Conservation (phyloP, 495 filamentous ascomycete species). For the Aspergillus homomorphus region DNA sequence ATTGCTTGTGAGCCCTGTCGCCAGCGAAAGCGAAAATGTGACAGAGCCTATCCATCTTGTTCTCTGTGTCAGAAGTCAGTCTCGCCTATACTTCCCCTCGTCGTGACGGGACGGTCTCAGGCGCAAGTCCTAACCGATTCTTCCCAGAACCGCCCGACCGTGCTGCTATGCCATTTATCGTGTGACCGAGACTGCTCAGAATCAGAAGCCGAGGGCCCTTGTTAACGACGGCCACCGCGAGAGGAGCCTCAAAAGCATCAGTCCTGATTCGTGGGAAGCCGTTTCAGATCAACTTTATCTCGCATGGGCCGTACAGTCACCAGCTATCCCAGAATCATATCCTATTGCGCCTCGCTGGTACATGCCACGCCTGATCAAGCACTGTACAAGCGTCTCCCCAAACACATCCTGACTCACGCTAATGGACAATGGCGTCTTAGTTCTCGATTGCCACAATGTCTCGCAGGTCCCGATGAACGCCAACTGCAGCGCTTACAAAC, state of each 20-base stretch:
- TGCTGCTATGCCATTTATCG: slow-evolving; percentile 6
- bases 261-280: background rate
- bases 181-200: background rate
- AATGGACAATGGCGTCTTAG: background rate
- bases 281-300: background rate
- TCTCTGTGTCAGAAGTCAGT: slow-evolving; percentile 6
- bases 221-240: too few relatives aligned
- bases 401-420: background rate
- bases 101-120: too few relatives aligned
- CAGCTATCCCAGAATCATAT: background rate
- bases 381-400: background rate
- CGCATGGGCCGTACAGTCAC: background rate
- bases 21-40: slow-evolving; percentile 6
- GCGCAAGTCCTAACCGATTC: background rate
- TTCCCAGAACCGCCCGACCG: background rate
- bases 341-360: slow-evolving; percentile 4
- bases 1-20: slow-evolving; percentile 12
- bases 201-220: background rate
- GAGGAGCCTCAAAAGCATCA: too few relatives aligned
- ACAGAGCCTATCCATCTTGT: slow-evolving; percentile 2
- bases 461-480: background rate
- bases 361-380: slow-evolving; percentile 5
- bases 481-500: slow-evolving; percentile 4
- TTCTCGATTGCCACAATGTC: slow-evolving; percentile 4
- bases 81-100: background rate